Evolutionary conservation across 768 basidiomycete species (phyloP), one percentile per base, ranked within the genome.

Genomic region (Boletus rubropictus): DNA sequence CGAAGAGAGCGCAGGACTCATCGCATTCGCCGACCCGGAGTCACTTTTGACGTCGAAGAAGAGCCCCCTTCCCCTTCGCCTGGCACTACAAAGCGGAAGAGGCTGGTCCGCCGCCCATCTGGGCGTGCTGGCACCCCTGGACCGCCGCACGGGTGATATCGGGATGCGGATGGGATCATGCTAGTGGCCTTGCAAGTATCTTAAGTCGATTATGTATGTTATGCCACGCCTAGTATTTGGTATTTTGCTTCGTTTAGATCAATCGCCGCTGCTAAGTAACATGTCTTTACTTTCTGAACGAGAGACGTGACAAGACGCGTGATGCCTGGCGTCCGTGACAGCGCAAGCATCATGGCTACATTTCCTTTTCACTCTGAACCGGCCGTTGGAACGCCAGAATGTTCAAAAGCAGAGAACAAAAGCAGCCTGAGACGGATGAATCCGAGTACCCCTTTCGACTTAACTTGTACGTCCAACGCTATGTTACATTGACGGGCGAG

Each of bases 401-500:
- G 64, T 66, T 27, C 47, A 55, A n/a, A 20, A 40, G 48, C 48
- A 59, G 8, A 3, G 43, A 64, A 14, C 45, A 46, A 29, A 46
- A 31, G 1, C 39, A 44, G 15, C 20, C 36, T 10, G 39, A 9
- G 21, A 10, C 7, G 24, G 52, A 49, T n/a, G 43, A 15, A n/a
- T 9, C 25, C 33, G 11, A 64, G 49, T 88, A 89, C 60, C 83
- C 84, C 2, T 71, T 77, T 63, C 70, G 82, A 38, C 74, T 93
- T 22, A 94, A 87, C 71, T 90, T 95, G 91, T 93, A 59, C 49
- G 76, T 69, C 34, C 20, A 41, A 29, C 25, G 17, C 28, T 31
- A n/a, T 29, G 41, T 47, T 18, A 37, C 39, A 21, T 32, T 24
- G 15, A 4, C 32, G 5, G 12, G 18, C 29, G 17, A 24, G 39